These are phyloP conservation scores for Theileria luwenshuni DNA, from an alignment of 169 alveolate genomes.

Conservation along the genomic window DNA sequence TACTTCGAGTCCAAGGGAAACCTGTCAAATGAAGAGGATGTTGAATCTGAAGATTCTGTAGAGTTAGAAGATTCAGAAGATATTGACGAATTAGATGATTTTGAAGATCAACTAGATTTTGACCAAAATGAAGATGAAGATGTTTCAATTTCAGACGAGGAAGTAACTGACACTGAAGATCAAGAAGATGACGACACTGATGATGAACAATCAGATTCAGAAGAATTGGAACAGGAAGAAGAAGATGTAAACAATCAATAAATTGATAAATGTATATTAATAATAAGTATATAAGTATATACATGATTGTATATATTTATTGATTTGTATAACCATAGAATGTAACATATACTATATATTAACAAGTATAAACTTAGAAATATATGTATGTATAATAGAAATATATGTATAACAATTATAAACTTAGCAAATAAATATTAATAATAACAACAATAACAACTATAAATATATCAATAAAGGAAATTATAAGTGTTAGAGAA, in stretches of 20 bases:
- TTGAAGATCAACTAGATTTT: background rate
- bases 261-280: too few species aligned
- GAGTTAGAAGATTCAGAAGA: slow-evolving; percentile 23
- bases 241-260: slow-evolving; percentile 8
- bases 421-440: too few species aligned
- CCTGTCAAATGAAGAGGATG: slow-evolving; percentile 13
- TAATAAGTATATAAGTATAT: too few species aligned
- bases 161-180: slow-evolving; percentile 10
- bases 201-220: slow-evolving; percentile 13
- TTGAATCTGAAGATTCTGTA: too few species aligned
- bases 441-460: background rate
- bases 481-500: too few species aligned
- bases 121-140: slow-evolving; percentile 24
- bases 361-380: too few species aligned
- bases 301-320: too few species aligned
- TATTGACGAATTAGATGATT: background rate
- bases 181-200: background rate
- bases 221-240: background rate
- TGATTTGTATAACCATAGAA: too few species aligned
- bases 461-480: background rate
- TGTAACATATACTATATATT: too few species aligned
- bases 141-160: background rate
- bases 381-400: too few species aligned
- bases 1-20: slow-evolving; percentile 21
- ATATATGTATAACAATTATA: too few species aligned